A percentile compares a stretch with the other conserved stretches of the same genome.
These are phyloP conservation scores for Brasilioporus rufonigricans DNA, from an alignment of 768 basidiomycete species.

Conservation along the genomic window DNA sequence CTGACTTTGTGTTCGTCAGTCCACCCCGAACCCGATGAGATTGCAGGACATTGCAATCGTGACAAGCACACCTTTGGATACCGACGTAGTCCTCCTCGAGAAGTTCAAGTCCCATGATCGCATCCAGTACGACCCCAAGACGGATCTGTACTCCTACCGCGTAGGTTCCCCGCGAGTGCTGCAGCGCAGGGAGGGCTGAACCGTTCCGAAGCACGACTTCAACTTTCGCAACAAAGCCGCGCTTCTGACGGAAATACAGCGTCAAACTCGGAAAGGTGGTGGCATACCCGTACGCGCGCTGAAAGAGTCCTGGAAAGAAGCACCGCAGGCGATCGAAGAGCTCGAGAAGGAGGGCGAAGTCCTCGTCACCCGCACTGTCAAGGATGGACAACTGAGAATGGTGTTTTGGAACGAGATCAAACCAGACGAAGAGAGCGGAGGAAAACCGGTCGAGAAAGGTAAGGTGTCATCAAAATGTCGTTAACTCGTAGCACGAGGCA, in stretches of 20 bases:
- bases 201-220: slow-evolving; percentile 66
- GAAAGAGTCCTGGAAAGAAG: slow-evolving; percentile 91
- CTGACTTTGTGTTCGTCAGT: slow-evolving; percentile 33
- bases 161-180: slow-evolving; percentile 38
- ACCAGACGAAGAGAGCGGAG: slow-evolving; percentile 68
- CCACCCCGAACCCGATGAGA: slow-evolving; percentile 77
- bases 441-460: slow-evolving; percentile 80
- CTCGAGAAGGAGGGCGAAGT: slow-evolving; percentile 89
- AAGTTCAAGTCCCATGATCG: slow-evolving; percentile 82
- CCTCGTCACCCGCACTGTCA: slow-evolving; percentile 79
- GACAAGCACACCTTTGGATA: slow-evolving; percentile 73
- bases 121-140: slow-evolving; percentile 77
- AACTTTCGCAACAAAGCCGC: slow-evolving; percentile 83
- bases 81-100: slow-evolving; percentile 67
- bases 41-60: slow-evolving; percentile 84
- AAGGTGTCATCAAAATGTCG: slow-evolving; percentile 24
- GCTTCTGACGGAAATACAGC: slow-evolving; percentile 81
- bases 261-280: slow-evolving; percentile 78
- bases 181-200: slow-evolving; percentile 3
- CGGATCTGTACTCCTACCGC: slow-evolving; percentile 83
- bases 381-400: slow-evolving; percentile 80
- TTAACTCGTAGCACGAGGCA: neutral
- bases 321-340: slow-evolving; percentile 80
- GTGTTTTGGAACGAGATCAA: slow-evolving; percentile 92
- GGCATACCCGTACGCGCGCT: slow-evolving; percentile 81